phyloP scores from a whole-genome alignment of 108 stramenopile species.

The Aurantiochytrium sp. region DNA sequence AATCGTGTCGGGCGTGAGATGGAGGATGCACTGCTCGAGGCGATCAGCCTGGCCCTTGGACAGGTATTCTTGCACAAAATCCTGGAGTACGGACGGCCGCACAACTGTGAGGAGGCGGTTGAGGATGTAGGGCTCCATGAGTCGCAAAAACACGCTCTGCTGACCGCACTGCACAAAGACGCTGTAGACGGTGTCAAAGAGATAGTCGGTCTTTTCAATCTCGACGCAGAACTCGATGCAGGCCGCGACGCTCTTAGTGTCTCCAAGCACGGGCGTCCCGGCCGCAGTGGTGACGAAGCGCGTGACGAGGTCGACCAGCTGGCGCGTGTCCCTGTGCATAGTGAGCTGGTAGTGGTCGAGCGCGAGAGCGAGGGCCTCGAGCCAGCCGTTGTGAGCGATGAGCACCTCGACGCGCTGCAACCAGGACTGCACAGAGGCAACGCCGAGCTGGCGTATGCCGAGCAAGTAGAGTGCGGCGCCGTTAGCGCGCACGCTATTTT shows the following conservation, averaged over 20 bases:
- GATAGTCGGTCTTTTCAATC: not conserved
- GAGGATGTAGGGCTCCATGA: slow-evolving; percentile 26
- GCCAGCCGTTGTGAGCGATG: slow-evolving; percentile 1
- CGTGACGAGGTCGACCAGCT: not conserved
- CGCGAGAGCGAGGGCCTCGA: slow-evolving; percentile 10
- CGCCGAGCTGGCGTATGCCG: slow-evolving; percentile 18
- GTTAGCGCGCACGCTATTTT: not conserved
- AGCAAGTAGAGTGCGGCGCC: not conserved
- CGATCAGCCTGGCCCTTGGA: not conserved
- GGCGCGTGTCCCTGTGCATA: not conserved
- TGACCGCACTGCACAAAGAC: not conserved
- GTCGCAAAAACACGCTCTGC: not conserved
- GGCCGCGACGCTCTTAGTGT: not conserved
- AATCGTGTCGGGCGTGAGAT: slow-evolving; percentile 24
- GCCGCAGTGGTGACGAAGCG: slow-evolving; percentile 10
- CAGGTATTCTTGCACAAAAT: slow-evolving; percentile 17
- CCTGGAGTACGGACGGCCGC: not conserved
- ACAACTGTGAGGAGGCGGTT: not conserved
- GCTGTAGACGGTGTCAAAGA: slow-evolving; percentile 17
- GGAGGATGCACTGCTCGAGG: slow-evolving; percentile 8
- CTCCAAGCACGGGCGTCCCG: not conserved
- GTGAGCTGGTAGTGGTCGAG: slow-evolving; percentile 28
- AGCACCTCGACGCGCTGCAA: not conserved
- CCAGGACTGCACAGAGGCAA: slow-evolving; percentile 10
- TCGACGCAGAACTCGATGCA: slow-evolving; percentile 22